These are phyloP conservation scores for Nakaseomyces glabratus DNA, from an alignment of 1,139 yeast species.

Conservation along the genomic window DNA sequence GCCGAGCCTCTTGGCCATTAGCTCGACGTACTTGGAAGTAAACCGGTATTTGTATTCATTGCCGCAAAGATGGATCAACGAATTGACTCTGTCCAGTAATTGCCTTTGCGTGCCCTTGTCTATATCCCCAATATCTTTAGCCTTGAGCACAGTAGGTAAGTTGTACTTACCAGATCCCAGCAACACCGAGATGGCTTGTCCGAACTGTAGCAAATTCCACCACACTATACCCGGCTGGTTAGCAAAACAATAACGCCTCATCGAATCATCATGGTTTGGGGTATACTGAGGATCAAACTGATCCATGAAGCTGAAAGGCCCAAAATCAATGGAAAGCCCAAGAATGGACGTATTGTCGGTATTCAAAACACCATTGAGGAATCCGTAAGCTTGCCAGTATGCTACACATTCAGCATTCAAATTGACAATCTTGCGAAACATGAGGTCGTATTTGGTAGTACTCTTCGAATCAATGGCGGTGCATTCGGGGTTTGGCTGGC, in stretches of 20 bases:
- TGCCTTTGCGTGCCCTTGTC: slow-evolving; percentile 43
- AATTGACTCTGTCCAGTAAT: slow-evolving; percentile 54
- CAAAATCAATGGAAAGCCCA: slow-evolving; percentile 86
- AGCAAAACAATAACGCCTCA: slow-evolving; percentile 61
- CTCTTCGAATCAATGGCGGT: slow-evolving; percentile 33
- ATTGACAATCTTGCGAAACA: slow-evolving; percentile 60
- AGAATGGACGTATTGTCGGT: slow-evolving; percentile 86
- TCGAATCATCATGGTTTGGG: slow-evolving; percentile 82
- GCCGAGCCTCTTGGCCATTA: slow-evolving; percentile 66
- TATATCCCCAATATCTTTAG: slow-evolving; percentile 30
- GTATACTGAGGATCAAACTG: slow-evolving; percentile 73
- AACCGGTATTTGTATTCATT: slow-evolving; percentile 57
- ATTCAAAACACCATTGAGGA: slow-evolving; percentile 85
- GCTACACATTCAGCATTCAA: slow-evolving; percentile 76
- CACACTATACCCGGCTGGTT: slow-evolving; percentile 82
- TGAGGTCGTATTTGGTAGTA: slow-evolving; percentile 57
- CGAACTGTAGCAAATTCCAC: slow-evolving; percentile 87
- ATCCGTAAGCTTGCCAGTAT: slow-evolving; percentile 85
- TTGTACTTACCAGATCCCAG: slow-evolving; percentile 58
- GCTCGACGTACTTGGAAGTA: slow-evolving; percentile 47
- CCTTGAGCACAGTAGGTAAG: slow-evolving; percentile 33
- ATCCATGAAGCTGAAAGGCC: slow-evolving; percentile 89
- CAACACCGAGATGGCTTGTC: slow-evolving; percentile 74
- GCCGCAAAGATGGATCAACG: slow-evolving; percentile 54
- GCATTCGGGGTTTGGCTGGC: slow-evolving; percentile 12